Percentiles rank a stretch among this genome's conserved stretches.
phyloP scores from a whole-genome alignment of 2,329 filamentous ascomycete species.

The Dothistroma septosporum region DNA sequence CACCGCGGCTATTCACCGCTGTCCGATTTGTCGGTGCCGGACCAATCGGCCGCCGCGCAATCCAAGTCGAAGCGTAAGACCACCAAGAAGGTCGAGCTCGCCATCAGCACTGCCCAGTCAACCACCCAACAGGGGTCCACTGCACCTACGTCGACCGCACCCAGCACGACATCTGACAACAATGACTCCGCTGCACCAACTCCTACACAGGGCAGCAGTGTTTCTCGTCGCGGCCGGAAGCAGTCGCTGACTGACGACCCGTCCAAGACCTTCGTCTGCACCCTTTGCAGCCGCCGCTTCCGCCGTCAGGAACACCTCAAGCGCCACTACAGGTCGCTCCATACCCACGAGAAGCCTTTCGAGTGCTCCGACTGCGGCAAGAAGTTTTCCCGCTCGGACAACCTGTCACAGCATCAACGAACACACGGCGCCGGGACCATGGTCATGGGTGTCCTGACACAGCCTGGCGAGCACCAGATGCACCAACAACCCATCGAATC shows the following conservation, averaged over 20 bases:
- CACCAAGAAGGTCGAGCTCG: constrained; percentile 37
- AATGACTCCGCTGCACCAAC: constrained; percentile 31
- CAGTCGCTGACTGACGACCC: constrained; percentile 97
- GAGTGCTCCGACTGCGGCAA: constrained; percentile 97
- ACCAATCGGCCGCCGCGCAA: constrained; percentile 27
- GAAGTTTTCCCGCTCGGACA: constrained; percentile 98
- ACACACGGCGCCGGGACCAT: constrained; percentile 89
- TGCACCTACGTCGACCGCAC: constrained; percentile 44
- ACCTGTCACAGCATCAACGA: constrained; percentile 90
- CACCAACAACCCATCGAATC: constrained; percentile 31
- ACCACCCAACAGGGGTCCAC: constrained; percentile 34
- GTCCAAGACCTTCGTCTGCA: constrained; percentile 96
- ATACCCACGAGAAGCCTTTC: constrained; percentile 98
- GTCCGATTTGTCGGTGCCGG: constrained; percentile 44
- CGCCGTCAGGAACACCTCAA: constrained; percentile 97
- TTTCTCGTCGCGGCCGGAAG: constrained; percentile 93
- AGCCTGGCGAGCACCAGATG: constrained; percentile 28
- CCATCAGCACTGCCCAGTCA: constrained; percentile 47
- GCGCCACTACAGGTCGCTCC: constrained; percentile 95
- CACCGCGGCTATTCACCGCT: constrained; percentile 58
- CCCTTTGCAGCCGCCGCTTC: constrained; percentile 94
- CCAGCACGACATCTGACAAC: constrained; percentile 27
- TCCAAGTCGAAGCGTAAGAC: constrained; percentile 30
- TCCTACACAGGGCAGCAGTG: constrained; percentile 44
- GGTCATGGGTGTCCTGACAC: constrained; percentile 73